These are phyloP conservation scores for Entoloma clypeatum DNA, from an alignment of 1,284 basidiomycete species.

Conservation along the genomic window DNA sequence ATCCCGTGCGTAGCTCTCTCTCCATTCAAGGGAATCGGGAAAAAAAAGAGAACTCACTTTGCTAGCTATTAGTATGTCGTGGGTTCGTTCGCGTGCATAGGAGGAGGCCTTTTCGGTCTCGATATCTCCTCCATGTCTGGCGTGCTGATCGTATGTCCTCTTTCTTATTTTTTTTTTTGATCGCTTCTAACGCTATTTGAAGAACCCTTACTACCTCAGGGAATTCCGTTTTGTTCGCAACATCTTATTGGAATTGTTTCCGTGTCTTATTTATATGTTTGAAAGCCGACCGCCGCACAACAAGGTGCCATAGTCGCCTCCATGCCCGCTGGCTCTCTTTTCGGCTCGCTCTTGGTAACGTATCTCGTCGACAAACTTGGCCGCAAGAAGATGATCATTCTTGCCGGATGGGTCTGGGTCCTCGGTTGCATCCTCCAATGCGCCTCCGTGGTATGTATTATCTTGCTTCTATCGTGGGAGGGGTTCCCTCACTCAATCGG, in stretches of 20 bases:
- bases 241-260: neutral
- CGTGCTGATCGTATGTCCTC: conserved; percentile 55
- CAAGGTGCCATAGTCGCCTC: conserved; percentile 77
- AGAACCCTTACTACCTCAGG: conserved; percentile 56
- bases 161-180: neutral
- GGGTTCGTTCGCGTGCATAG: conserved; percentile 77
- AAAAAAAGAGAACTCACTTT: too few relatives aligned
- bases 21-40: too few relatives aligned
- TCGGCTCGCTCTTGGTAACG: conserved; percentile 59
- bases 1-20: conserved; percentile 32
- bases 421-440: conserved; percentile 68
- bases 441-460: conserved; percentile 47
- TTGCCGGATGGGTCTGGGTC: conserved; percentile 67
- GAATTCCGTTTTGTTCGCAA: conserved; percentile 44
- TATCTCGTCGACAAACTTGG: conserved; percentile 63
- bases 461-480: neutral
- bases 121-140: conserved; percentile 82
- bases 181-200: conserved; percentile 4
- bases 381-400: conserved; percentile 60
- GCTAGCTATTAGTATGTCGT: conserved; percentile 73
- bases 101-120: conserved; percentile 73
- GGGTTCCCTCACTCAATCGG: neutral
- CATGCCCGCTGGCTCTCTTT: conserved; percentile 70
- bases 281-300: conserved; percentile 47
- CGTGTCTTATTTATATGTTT: conserved; percentile 5